Percentiles rank a stretch among this genome's conserved stretches.
Evolutionary conservation across 73 alveolate genomes (phyloP).

Genomic region (Tetrahymena elliotti): DNA sequence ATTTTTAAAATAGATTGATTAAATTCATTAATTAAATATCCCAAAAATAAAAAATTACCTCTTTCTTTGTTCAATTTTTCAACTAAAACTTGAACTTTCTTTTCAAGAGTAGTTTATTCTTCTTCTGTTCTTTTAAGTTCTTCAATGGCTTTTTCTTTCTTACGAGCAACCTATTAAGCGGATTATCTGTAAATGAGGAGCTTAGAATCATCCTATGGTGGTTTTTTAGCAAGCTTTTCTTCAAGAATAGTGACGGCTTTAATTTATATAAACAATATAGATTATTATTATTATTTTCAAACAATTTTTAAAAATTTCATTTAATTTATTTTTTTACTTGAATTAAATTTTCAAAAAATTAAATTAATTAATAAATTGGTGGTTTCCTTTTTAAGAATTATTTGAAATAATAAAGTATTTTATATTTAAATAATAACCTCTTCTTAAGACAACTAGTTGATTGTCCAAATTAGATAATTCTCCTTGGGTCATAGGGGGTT

Average conservation of each 20-base stretch:
- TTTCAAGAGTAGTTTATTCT: slow-evolving; percentile 76
- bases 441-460: slow-evolving; percentile 70
- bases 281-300: not conserved
- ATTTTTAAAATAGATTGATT: slow-evolving; percentile 74
- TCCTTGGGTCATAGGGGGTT: slow-evolving; percentile 81
- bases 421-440: not conserved
- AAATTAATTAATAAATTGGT: not conserved
- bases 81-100: slow-evolving; percentile 32
- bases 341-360: not conserved
- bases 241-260: slow-evolving; percentile 70
- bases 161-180: slow-evolving; percentile 77
- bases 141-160: slow-evolving; percentile 68
- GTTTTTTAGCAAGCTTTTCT: slow-evolving; percentile 62
- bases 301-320: not conserved
- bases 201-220: slow-evolving; percentile 69
- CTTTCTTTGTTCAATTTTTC: slow-evolving; percentile 57
- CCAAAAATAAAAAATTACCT: slow-evolving; percentile 58
- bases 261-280: not conserved
- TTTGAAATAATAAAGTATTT: too few species aligned
- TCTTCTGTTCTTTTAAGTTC: slow-evolving; percentile 67
- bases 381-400: not conserved
- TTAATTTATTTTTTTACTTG: not conserved
- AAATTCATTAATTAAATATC: slow-evolving; percentile 74
- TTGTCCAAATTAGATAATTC: slow-evolving; percentile 75
- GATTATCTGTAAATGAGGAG: slow-evolving; percentile 73